Base-by-base conservation (phyloP, 306 rosid species). In the Hippophae tibetana region DNA sequence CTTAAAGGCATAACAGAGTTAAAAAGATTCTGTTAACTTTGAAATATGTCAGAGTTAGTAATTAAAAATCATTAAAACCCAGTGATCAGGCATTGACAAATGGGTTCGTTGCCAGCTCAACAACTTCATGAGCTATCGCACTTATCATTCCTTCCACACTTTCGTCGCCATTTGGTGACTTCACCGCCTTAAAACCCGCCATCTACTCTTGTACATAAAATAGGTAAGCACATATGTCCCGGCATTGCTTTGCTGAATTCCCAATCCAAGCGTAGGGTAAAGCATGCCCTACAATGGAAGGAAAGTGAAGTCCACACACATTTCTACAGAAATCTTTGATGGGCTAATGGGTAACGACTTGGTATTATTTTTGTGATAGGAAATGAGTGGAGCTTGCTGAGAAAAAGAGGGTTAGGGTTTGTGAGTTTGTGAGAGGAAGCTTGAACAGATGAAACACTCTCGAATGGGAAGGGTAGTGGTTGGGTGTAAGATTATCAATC, bases 121-220 rank as follows among this genome's bases (percentile, higher is more conserved):
- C 98, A 65, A 92, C 58, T 72, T 92, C 98, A 54, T 92, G 98
- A 0, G 71, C 98, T 13, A 92, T 87, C 12, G 87, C 98, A 42
- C 98, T 92, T 8, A 92, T 76, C 98, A 92, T 92, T 3, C 98
- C 98, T 42, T 92, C 98, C 0, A 92, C 96, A 0, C 96, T 96
- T 0, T 81, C 79, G 72, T 92, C 96, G 3, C 83, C 89, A 78
- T 92, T 92, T 0, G 98, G 98, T 1, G 98, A 80, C 76, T 87
- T 87, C 1, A 87, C 59, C 14, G 98, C 79, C 56, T 92, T 92
- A 13, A 63, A 47, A 1, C 88, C 88, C 0, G 86, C 82, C 13
- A 87, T 83, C 5, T 31, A 92, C 0, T 43, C 69, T 6, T 96
- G 96, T 0, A 87, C 83, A 1, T 96, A 84, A 56, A 83, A 92